phyloP scores from a whole-genome alignment of 495 filamentous ascomycete species.

The Penicillium bialowiezense region DNA sequence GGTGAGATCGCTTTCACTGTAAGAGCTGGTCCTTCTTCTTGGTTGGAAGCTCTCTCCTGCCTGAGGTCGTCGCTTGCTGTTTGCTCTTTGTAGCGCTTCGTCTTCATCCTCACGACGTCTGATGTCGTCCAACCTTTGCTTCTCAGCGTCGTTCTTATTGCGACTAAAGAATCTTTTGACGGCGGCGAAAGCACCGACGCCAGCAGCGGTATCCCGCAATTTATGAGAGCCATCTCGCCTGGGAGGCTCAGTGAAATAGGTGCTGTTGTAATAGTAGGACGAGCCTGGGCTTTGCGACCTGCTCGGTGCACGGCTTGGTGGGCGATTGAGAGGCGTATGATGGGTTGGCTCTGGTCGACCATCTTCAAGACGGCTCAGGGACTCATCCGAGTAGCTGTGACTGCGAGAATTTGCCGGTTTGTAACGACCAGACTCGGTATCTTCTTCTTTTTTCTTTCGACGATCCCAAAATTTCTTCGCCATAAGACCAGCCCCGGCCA shows the following conservation, averaged over 20 bases:
- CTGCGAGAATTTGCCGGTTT: conserved; percentile 40
- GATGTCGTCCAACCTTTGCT: conserved; percentile 62
- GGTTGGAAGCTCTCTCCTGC: conserved; percentile 62
- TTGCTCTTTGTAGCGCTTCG: conserved; percentile 53
- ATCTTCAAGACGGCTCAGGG: conserved; percentile 42
- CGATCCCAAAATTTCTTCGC: conserved; percentile 63
- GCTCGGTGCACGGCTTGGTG: conserved; percentile 38
- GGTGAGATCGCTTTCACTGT: conserved; percentile 40
- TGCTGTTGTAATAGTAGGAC: conserved; percentile 44
- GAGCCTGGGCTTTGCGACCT: conserved; percentile 42
- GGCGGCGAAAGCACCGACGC: conserved; percentile 63
- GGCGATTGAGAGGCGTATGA: conserved; percentile 40
- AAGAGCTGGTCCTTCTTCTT: conserved; percentile 47
- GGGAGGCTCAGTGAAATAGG: conserved; percentile 39
- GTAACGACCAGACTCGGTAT: conserved; percentile 52
- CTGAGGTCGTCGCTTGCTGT: conserved; percentile 47
- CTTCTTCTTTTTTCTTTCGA: conserved; percentile 52
- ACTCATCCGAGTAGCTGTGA: conserved; percentile 44
- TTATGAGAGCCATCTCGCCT: conserved; percentile 44
- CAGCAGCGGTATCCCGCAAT: conserved; percentile 57
- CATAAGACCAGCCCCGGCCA: conserved; percentile 62
- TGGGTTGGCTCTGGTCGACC: conserved; percentile 39
- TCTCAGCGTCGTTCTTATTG: conserved; percentile 54
- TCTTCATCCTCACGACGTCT: conserved; percentile 56
- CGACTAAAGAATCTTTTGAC: conserved; percentile 63